Conservation (phyloP, 2,329 filamentous ascomycete genomes). For the Microcera coccophila region DNA sequence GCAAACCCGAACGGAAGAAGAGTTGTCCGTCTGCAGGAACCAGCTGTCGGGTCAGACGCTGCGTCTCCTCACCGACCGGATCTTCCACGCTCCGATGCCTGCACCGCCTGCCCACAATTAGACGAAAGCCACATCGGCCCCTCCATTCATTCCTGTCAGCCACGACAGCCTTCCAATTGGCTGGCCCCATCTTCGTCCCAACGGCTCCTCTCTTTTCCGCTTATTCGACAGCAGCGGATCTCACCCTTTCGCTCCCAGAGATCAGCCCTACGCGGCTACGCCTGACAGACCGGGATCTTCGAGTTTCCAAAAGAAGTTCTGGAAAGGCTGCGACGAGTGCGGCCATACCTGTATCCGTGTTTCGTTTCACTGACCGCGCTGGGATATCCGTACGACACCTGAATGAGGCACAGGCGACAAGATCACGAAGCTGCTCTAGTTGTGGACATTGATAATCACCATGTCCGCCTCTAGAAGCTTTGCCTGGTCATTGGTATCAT, state of each 20-base stretch:
- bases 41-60: neutral
- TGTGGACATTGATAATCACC: conserved; percentile 14
- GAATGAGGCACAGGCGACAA: too few relatives aligned
- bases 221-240: too few relatives aligned
- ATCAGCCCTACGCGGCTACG: too few relatives aligned
- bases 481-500: conserved; percentile 10
- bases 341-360: too few relatives aligned
- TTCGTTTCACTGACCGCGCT: too few relatives aligned
- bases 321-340: too few relatives aligned
- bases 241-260: too few relatives aligned
- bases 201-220: conserved; percentile 1
- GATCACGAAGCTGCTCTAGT: conserved; percentile 2
- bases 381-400: too few relatives aligned
- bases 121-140: too few relatives aligned
- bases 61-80: conserved; percentile 1
- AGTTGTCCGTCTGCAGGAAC: too few relatives aligned
- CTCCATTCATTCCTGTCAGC: neutral
- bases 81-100: neutral
- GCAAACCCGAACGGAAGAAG: neutral
- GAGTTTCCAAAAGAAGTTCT: neutral
- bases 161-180: neutral
- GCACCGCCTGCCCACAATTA: too few relatives aligned
- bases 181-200: neutral
- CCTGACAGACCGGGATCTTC: neutral
- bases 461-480: conserved; percentile 19